Conservation (phyloP, 768 basidiomycete species). For the Boletus coccyginus region DNA sequence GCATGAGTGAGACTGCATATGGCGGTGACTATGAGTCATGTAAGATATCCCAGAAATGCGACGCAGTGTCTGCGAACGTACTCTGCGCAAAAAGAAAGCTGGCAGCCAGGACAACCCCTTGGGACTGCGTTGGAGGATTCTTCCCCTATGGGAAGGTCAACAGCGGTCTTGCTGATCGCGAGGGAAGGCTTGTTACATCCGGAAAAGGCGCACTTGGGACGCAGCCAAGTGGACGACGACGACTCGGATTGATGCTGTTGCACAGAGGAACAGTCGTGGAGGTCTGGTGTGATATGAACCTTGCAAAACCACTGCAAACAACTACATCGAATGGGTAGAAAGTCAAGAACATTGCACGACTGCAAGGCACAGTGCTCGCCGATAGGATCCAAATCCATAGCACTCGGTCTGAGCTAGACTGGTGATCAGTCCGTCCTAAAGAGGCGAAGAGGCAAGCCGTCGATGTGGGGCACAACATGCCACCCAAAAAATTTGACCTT, state of each 20-base stretch:
- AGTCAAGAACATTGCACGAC: conserved; percentile 63
- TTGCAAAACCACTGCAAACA: conserved; percentile 64
- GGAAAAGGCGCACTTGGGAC: conserved; percentile 47
- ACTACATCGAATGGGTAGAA: conserved; percentile 70
- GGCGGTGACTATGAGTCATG: conserved; percentile 54
- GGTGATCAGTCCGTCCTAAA: too few relatives aligned
- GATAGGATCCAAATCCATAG: conserved; percentile 48
- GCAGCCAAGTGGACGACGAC: conserved; percentile 20
- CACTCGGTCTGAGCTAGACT: background rate
- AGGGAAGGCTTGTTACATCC: conserved; percentile 58
- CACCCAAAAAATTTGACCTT: too few relatives aligned
- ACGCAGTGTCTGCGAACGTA: conserved; percentile 30
- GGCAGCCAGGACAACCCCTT: conserved; percentile 51
- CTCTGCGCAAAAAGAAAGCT: conserved; percentile 61
- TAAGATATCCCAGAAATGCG: conserved; percentile 7
- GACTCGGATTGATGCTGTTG: background rate
- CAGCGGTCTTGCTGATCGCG: conserved; percentile 34
- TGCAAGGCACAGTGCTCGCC: conserved; percentile 64
- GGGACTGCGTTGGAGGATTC: background rate
- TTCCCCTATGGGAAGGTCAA: background rate
- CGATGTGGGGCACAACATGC: too few relatives aligned
- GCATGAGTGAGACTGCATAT: conserved; percentile 62
- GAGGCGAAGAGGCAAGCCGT: too few relatives aligned
- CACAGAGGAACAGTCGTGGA: conserved; percentile 51
- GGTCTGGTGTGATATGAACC: conserved; percentile 55